phyloP scores from a whole-genome alignment of 805 yeast genomes.

The Lipomyces oligophaga region DNA sequence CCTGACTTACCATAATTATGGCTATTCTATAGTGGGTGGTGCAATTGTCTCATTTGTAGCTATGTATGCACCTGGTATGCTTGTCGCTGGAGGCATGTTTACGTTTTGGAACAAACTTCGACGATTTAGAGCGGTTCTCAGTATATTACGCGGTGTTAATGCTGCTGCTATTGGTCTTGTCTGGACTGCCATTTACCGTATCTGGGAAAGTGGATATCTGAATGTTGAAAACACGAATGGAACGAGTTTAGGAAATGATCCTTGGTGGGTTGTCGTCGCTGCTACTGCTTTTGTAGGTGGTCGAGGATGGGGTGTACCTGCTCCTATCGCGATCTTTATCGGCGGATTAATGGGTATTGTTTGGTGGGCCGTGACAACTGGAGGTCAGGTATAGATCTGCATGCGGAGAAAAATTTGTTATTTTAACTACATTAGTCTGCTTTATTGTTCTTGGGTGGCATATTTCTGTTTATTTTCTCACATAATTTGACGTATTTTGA shows the following conservation, averaged over 20 bases:
- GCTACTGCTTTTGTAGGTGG: slow-evolving; percentile 20
- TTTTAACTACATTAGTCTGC: too few relatives aligned
- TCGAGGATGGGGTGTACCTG: slow-evolving; percentile 13
- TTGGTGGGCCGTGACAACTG: slow-evolving; percentile 17
- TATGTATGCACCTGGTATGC: slow-evolving; percentile 25
- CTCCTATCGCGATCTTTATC: slow-evolving; percentile 17
- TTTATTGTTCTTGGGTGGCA: too few relatives aligned
- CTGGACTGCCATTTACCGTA: slow-evolving; percentile 26
- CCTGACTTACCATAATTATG: slow-evolving; percentile 19
- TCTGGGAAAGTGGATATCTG: slow-evolving; percentile 25
- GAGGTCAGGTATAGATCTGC: too few relatives aligned
- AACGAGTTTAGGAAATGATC: slow-evolving; percentile 14
- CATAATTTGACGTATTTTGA: background rate
- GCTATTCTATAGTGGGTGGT: slow-evolving; percentile 10
- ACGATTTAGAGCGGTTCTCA: slow-evolving; percentile 7
- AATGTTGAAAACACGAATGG: slow-evolving; percentile 9
- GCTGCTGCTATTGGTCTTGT: slow-evolving; percentile 25
- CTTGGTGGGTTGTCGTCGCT: slow-evolving; percentile 27
- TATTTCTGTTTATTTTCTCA: background rate
- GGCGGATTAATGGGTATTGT: slow-evolving; percentile 27
- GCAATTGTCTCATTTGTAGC: slow-evolving; percentile 22
- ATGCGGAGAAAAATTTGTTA: too few relatives aligned
- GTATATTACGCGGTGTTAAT: slow-evolving; percentile 22
- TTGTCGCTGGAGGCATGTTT: slow-evolving; percentile 26
- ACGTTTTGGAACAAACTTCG: slow-evolving; percentile 27